Evolutionary conservation across 129 eudicot genomes (phyloP).

Genomic region (Rutidosis leptorrhynchoides): DNA sequence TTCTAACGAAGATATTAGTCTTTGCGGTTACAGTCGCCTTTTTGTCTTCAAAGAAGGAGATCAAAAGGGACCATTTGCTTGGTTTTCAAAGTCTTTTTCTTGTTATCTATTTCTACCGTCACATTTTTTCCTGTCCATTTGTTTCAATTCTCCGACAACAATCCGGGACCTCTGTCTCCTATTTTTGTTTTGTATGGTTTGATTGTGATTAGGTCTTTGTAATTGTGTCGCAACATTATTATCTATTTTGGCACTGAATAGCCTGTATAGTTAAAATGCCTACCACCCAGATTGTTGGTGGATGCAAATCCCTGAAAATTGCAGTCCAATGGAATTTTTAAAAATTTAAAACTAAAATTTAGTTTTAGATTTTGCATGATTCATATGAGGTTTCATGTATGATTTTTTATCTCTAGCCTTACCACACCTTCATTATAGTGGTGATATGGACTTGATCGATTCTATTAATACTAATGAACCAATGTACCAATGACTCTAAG

Average conservation of each 20-base stretch:
- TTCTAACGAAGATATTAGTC: constrained; percentile 16
- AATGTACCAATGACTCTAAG: neutral
- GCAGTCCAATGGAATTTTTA: constrained; percentile 42
- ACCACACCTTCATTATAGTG: constrained; percentile 8
- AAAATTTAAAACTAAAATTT: too few relatives aligned
- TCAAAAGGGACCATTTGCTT: constrained; percentile 49
- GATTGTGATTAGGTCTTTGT: constrained; percentile 24
- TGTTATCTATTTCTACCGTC: constrained; percentile 27
- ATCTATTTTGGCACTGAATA: constrained; percentile 29
- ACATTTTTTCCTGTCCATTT: constrained; percentile 38
- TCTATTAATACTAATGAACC: neutral
- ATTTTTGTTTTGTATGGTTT: constrained; percentile 47
- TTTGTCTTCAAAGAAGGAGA: constrained; percentile 32
- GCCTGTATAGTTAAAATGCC: constrained; percentile 32
- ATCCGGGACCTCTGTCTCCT: constrained; percentile 73
- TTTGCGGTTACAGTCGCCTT: constrained; percentile 13
- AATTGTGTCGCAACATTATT: constrained; percentile 24
- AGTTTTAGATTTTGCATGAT: constrained; percentile 17
- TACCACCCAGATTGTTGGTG: constrained; percentile 57
- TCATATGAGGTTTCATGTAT: constrained; percentile 18
- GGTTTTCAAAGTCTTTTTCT: constrained; percentile 46
- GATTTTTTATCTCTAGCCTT: constrained; percentile 9
- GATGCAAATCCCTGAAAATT: constrained; percentile 47
- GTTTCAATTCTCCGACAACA: constrained; percentile 45
- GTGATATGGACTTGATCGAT: neutral